phyloP scores from a whole-genome alignment of 805 yeast genomes.

The Candida maltosa region DNA sequence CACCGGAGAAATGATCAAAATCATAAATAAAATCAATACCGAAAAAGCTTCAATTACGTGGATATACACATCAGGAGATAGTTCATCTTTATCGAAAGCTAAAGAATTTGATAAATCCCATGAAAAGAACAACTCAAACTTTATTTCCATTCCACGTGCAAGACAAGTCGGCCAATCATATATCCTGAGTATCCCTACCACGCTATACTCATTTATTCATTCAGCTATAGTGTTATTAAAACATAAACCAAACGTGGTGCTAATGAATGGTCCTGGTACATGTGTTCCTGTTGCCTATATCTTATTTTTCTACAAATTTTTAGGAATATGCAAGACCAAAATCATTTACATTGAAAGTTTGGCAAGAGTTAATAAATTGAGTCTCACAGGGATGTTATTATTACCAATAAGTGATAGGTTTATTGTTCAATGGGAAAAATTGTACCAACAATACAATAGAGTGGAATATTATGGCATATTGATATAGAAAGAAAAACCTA shows the following conservation, averaged over 20 bases:
- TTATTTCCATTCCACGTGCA: conserved; percentile 49
- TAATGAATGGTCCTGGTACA: conserved; percentile 82
- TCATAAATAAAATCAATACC: conserved; percentile 44
- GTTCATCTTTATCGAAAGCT: conserved; percentile 43
- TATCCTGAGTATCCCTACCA: conserved; percentile 44
- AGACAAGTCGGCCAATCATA: conserved; percentile 57
- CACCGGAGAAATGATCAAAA: conserved; percentile 90
- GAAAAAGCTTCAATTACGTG: conserved; percentile 27
- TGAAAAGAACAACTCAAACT: conserved; percentile 22
- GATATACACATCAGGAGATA: conserved; percentile 50
- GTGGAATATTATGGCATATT: conserved; percentile 78
- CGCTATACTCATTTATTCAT: conserved; percentile 33
- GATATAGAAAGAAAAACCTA: conserved; percentile 37
- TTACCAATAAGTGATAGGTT: conserved; percentile 73
- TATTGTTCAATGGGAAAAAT: conserved; percentile 83
- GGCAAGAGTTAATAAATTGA: conserved; percentile 74
- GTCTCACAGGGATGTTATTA: conserved; percentile 72
- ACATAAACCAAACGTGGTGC: conserved; percentile 39
- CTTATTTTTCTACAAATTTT: conserved; percentile 47
- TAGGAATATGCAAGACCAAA: conserved; percentile 46
- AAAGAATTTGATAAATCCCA: too few species aligned
- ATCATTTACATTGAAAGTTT: conserved; percentile 83
- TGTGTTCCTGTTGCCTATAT: conserved; percentile 65
- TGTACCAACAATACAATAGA: conserved; percentile 49
- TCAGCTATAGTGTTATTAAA: conserved; percentile 28